Conservation (phyloP, 805 yeast genomes). For the Scheffersomyces coipomensis region DNA sequence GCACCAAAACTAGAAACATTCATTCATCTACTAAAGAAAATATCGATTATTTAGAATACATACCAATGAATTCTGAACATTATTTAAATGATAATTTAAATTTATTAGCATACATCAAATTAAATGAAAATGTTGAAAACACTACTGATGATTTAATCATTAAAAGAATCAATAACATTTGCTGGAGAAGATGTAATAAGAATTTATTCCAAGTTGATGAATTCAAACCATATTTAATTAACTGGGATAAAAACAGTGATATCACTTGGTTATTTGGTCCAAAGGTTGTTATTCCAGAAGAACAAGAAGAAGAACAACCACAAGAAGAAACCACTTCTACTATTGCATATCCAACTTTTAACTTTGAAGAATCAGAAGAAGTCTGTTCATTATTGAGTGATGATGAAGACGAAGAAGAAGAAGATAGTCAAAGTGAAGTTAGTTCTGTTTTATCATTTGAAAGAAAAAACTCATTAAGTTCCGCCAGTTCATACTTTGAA, state of each 20-base stretch:
- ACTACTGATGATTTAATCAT: neutral
- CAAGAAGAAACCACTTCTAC: conserved; percentile 4
- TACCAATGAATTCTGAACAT: conserved; percentile 9
- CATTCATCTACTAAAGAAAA: conserved; percentile 14
- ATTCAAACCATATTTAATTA: conserved; percentile 43
- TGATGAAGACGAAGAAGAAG: neutral
- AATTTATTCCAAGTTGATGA: conserved; percentile 25
- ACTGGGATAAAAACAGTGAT: conserved; percentile 56
- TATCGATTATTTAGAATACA: conserved; percentile 29
- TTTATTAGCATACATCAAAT: conserved; percentile 10
- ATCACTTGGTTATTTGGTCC: conserved; percentile 59
- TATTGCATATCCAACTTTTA: conserved; percentile 1
- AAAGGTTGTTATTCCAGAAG: conserved; percentile 14
- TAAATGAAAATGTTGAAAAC: neutral
- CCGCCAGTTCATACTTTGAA: conserved; percentile 6
- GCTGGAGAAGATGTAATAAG: conserved; percentile 41
- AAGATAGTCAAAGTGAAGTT: neutral
- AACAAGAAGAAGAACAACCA: neutral
- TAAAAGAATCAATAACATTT: conserved; percentile 29
- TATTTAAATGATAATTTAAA: conserved; percentile 16
- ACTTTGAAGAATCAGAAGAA: neutral
- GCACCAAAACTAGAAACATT: conserved; percentile 7
- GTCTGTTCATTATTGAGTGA: neutral
- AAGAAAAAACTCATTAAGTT: conserved; percentile 6
- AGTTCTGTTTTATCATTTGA: conserved; percentile 1